Evolutionary conservation across 2,329 filamentous ascomycete genomes (phyloP).

Genomic region (Pleoardoris graminearum): DNA sequence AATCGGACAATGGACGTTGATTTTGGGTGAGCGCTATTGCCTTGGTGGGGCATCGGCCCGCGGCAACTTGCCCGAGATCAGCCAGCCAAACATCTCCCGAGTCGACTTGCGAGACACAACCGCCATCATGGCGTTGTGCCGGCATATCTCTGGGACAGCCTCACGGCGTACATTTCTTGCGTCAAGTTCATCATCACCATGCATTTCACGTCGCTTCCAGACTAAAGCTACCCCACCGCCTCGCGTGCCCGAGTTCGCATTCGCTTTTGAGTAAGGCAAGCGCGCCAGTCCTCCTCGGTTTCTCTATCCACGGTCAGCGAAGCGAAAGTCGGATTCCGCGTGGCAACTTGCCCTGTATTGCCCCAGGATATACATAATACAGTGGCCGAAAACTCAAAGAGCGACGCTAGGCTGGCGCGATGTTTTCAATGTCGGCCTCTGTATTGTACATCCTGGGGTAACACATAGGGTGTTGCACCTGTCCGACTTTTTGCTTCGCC

Average conservation of each 20-base stretch:
- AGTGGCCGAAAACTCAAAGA: too few species aligned
- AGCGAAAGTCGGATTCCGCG: too few species aligned
- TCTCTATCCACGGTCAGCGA: too few species aligned
- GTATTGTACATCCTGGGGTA: too few species aligned
- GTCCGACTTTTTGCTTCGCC: too few species aligned
- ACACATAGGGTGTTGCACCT: not conserved
- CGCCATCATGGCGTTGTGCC: slow-evolving; percentile 1
- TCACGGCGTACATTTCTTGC: not conserved
- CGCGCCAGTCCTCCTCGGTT: slow-evolving; percentile 14
- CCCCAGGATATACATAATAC: too few species aligned
- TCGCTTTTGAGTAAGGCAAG: slow-evolving; percentile 59
- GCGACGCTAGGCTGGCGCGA: too few species aligned
- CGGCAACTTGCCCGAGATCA: not conserved
- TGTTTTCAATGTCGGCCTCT: too few species aligned
- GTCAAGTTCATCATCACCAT: slow-evolving; percentile 8
- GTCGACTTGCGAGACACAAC: slow-evolving; percentile 14
- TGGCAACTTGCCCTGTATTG: not conserved
- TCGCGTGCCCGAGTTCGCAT: slow-evolving; percentile 53
- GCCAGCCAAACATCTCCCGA: slow-evolving; percentile 11
- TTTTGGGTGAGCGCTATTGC: not conserved
- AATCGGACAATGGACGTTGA: not conserved
- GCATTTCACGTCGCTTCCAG: slow-evolving; percentile 28
- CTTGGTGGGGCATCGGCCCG: not conserved
- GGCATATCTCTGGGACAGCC: not conserved
- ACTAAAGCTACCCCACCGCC: slow-evolving; percentile 23